Evolutionary conservation across 441 rosid genomes (phyloP), one percentile per base, ranked within the genome.

Genomic region (Omphalea diandra): DNA sequence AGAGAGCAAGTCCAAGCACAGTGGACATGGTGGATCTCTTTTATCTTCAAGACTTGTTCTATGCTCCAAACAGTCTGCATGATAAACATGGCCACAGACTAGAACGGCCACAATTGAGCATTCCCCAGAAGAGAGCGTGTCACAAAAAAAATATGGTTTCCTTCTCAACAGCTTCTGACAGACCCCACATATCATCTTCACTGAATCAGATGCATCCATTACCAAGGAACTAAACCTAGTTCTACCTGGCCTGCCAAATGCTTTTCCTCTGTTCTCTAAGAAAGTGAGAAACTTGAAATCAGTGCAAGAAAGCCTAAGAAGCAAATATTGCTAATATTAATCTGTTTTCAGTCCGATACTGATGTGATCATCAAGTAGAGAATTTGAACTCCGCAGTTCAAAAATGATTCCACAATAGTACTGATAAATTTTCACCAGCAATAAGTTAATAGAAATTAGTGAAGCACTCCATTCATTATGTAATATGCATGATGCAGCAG

Each of bases 51-150:
- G 3, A 2, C 78, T 43, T 29, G 93, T 83, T 73, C 72, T 83
- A 68, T 76, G 77, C 74, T 88, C 90, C 79, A 86, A 70, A 73
- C 93, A 88, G 49, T 83, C 89, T 14, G 87, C 86, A 72, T 88
- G 93, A 71, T 83, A 88, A 52, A 77, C 78, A 75, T 88, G 90
- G 20, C 93, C 89, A 20, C 93, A 88, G 10, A 81, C 89, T 70
- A 86, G 70, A 77, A 88, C 86, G 35, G 89, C 90, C 65, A 78
- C 89, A 47, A 83, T 85, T 64, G 80, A 68, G 68, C 73, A 70
- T 57, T 83, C 86, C 31, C 79, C 73, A 9, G 80, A 64, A n/a
- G 84, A 75, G 44, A 73, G 55, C 2, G 80, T 29, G 47, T 74
- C 76, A 33, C 83, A 84, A 8, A 74, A 76, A 68, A 80, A 59